Conservation (phyloP, 140 eudicot genomes). For the Ambrosia hybrid region DNA sequence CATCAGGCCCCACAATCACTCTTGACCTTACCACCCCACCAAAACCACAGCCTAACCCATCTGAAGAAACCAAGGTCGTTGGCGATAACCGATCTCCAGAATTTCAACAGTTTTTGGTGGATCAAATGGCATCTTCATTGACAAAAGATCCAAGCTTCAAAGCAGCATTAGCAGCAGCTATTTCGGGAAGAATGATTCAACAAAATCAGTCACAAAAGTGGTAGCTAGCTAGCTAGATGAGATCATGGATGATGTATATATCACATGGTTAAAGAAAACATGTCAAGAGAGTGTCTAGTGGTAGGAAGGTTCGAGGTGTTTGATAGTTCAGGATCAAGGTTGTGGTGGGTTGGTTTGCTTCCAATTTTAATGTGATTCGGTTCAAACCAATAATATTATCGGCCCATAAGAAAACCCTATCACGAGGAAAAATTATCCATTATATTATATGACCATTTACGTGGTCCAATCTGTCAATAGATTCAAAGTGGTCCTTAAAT, state of each 20-base stretch:
- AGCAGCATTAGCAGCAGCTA: slow-evolving; percentile 85
- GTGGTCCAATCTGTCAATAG: slow-evolving; percentile 36
- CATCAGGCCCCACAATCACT: slow-evolving; percentile 59
- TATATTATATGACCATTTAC: slow-evolving; percentile 1
- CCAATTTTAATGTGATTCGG: not conserved
- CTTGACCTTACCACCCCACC: slow-evolving; percentile 64
- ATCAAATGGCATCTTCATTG: slow-evolving; percentile 80
- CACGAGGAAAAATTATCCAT: slow-evolving; percentile 31
- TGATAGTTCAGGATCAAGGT: not conserved
- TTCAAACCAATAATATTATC: not conserved
- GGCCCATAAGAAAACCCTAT: slow-evolving; percentile 2
- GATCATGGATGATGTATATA: slow-evolving; percentile 41
- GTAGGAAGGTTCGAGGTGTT: slow-evolving; percentile 29
- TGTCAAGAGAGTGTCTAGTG: slow-evolving; percentile 12
- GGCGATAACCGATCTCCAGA: slow-evolving; percentile 38
- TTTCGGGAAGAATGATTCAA: slow-evolving; percentile 68
- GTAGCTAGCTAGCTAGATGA: slow-evolving; percentile 30
- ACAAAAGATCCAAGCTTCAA: slow-evolving; percentile 76
- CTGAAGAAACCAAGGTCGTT: slow-evolving; percentile 18
- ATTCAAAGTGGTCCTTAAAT: slow-evolving; percentile 31
- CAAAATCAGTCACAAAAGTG: slow-evolving; percentile 55
- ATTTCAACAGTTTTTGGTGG: slow-evolving; percentile 65
- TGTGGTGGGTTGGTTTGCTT: slow-evolving; percentile 11
- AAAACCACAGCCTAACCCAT: slow-evolving; percentile 24
- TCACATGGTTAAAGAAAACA: slow-evolving; percentile 28